Conservation (phyloP, 352 stramenopile genomes). For the Phytophthora macrochlamydospora region DNA sequence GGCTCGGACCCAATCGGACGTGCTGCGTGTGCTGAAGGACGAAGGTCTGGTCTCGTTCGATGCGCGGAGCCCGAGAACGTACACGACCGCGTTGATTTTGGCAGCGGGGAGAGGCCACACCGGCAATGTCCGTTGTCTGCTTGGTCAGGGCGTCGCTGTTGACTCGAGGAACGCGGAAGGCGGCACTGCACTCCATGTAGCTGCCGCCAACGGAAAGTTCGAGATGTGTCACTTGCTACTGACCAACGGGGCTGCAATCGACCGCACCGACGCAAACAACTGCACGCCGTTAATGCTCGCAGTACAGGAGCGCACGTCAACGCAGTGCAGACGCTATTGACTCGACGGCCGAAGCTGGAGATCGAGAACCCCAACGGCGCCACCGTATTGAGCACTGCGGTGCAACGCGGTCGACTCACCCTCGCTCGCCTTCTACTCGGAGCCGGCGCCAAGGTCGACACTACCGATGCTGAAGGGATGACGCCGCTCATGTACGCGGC, state of each 20-base stretch:
- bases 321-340: constrained; percentile 16
- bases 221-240: constrained; percentile 26
- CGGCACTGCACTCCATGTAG: constrained; percentile 20
- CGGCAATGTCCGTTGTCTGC: constrained; percentile 27
- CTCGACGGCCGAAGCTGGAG: constrained; percentile 14
- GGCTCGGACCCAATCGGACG: constrained; percentile 23
- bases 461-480: constrained; percentile 21
- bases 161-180: constrained; percentile 13
- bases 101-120: constrained; percentile 19
- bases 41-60: constrained; percentile 22
- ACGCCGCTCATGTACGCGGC: constrained; percentile 32
- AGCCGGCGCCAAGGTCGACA: constrained; percentile 19
- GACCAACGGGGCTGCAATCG: constrained; percentile 18
- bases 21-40: constrained; percentile 32
- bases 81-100: constrained; percentile 17
- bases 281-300: constrained; percentile 34
- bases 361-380: constrained; percentile 16
- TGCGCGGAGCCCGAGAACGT: constrained; percentile 22
- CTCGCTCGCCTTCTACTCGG: constrained; percentile 18
- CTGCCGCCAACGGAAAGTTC: constrained; percentile 11
- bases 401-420: constrained; percentile 20
- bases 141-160: constrained; percentile 25
- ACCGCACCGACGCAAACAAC: constrained; percentile 10
- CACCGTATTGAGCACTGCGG: constrained; percentile 27
- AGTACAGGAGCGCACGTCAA: constrained; percentile 15